Base-by-base conservation (phyloP, 2,329 filamentous ascomycete species). In the Penicillium sp. region DNA sequence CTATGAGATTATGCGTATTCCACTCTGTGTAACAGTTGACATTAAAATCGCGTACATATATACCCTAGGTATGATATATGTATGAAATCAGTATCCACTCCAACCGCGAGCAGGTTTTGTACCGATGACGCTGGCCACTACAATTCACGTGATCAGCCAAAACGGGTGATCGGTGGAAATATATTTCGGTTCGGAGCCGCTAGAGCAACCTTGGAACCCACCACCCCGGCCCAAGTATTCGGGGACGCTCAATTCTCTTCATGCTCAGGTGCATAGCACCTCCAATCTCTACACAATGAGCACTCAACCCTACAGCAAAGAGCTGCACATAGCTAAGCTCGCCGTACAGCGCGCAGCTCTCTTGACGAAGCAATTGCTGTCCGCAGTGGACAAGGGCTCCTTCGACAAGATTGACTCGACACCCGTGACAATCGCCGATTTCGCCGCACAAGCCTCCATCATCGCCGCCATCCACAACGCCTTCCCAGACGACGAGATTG, bases 371-470 rank as follows among this genome's bases (percentile, higher is more conserved):
- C 63, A 70, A 50, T 66, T 82, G 58, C 70, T 78, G 20, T 71
- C 71, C 37, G 66, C 70, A 18, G 70, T 77, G n/a, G 71, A 74
- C 54, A 78, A 78, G 56, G 72, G 72, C 48, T 74, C 72, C 20
- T 70, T 82, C 45, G 74, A 78, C 60, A 84, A 85, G 63, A 72
- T 71, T 48, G 82, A 85, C 63, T 69, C 74, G 42, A 78, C 77
- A 0, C 82, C 82, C 23, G 82, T 86, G 44, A 84, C 82, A 1
- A 76, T 82, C 32, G 81, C 81, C 51, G 82, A 85, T 62, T 84
- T 84, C 60, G 81, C 80, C 35, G 78, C 80, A 2, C 82, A 86
- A 64, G 81, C 81, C 8, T 70, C 84, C 31, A 74, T 86, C 57
- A 83, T 83, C 58, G 72, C 72, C 48, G 76, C 79, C 25, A 68